These are phyloP conservation scores for Podaxis sp. DNA, from an alignment of 768 basidiomycete genomes.

Conservation along the genomic window DNA sequence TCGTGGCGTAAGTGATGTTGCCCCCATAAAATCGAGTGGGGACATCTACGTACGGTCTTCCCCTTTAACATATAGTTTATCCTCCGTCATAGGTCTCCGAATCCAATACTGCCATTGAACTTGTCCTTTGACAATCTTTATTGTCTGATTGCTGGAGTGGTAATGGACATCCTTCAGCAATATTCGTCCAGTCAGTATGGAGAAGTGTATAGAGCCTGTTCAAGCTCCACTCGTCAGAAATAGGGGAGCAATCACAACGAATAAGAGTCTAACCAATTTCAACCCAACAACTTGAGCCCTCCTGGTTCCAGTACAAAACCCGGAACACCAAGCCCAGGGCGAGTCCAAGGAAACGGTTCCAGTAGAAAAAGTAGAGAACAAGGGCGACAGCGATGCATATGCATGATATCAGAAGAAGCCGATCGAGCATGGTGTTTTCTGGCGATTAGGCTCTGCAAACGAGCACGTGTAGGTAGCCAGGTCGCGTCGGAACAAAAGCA, in stretches of 20 bases:
- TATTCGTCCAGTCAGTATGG: constrained; percentile 82
- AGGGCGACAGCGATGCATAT: constrained; percentile 53
- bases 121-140: constrained; percentile 80
- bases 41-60: constrained; percentile 48
- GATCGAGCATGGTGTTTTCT: constrained; percentile 47
- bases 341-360: constrained; percentile 80
- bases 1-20: background rate
- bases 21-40: no score
- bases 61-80: constrained; percentile 54
- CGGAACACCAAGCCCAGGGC: constrained; percentile 66
- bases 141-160: constrained; percentile 89
- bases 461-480: background rate
- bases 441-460: background rate
- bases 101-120: constrained; percentile 96
- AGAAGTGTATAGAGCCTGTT: constrained; percentile 88
- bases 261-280: constrained; percentile 58
- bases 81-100: constrained; percentile 71
- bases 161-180: constrained; percentile 87
- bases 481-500: background rate
- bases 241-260: background rate
- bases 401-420: constrained; percentile 61
- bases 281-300: constrained; percentile 77
- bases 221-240: background rate
- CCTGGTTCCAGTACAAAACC: constrained; percentile 74
- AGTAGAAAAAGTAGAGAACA: constrained; percentile 84